Evolutionary conservation across 345 rosid genomes (phyloP).

Genomic region (Luvunga scandens): DNA sequence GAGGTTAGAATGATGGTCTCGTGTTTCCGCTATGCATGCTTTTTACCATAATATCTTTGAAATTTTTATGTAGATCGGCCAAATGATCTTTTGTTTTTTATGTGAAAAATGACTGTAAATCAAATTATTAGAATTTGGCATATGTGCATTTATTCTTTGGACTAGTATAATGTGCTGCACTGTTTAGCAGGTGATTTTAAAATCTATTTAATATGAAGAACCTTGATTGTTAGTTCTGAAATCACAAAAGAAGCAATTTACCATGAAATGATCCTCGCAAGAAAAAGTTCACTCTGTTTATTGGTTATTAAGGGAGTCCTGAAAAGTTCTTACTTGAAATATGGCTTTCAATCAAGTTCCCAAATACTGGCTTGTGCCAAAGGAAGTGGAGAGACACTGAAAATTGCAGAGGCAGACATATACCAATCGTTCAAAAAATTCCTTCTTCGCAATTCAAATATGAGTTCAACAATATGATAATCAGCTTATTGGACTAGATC

Average conservation of each 20-base stretch:
- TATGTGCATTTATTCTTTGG: not conserved
- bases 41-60: not conserved
- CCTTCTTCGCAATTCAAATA: not conserved
- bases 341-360: not conserved
- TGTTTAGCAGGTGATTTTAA: not conserved
- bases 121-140: not conserved
- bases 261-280: not conserved
- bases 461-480: not conserved
- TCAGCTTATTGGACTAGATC: not conserved
- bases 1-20: slow-evolving; percentile 49
- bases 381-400: not conserved
- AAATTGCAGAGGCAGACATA: not conserved
- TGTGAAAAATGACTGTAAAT: not conserved
- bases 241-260: not conserved
- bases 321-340: not conserved
- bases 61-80: not conserved
- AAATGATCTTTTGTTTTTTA: not conserved
- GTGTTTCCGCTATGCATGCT: not conserved
- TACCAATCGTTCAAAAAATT: not conserved
- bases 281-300: not conserved
- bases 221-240: not conserved
- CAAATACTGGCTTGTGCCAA: not conserved
- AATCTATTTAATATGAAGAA: too few species aligned
- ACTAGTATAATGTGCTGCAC: not conserved
- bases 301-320: not conserved